Evolutionary conservation across 2,329 filamentous ascomycete genomes (phyloP), one percentile per base, ranked within the genome.

Genomic region (Fusarium sp.): DNA sequence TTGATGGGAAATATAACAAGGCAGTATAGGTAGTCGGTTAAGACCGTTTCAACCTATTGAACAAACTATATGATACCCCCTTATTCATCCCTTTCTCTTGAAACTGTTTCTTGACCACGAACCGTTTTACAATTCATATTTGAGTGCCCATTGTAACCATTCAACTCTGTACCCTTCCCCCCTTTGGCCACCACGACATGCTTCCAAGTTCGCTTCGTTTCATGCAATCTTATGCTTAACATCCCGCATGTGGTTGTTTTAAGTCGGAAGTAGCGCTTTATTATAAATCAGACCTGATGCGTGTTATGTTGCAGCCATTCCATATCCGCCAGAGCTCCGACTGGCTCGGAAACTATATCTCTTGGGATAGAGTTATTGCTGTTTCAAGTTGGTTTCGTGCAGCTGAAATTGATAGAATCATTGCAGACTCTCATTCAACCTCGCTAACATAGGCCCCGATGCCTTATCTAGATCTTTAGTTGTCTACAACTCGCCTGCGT

Each of bases 161-260:
- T 53, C 42, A 6, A 6, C 28, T 61, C 19, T 19, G 19, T 32
- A 46, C 53, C 44, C 28, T 36, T 7, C 58, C 64, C 32, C 49
- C 57, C 48, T 38, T 54, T 13, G 40, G 41, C n/a, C 47, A 57
- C 28, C 43, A 61, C 19, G 50, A 34, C 24, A 45, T 53, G 8
- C 43, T 58, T 22, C 32, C 51, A n/a, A 36, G 29, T n/a, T 42
- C 9, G 44, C 55, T 4, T 32, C 43, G 10, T 40, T 45, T 7
- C 15, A 26, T 34, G 40, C 7, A 41, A 41, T n/a, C 34, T 45
- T 7, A 41, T 54, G 40, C 25, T 58, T 15, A 35, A 49, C 1
- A 45, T 54, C 19, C 19, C 19, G 19, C 19, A 19, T 3, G 44
- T 49, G 3, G 44, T 44, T 2, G 53, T 53, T 11, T 49, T 9